These are phyloP conservation scores for Coprinopsis strossmayeri DNA, from an alignment of 768 basidiomycete genomes.

Conservation along the genomic window DNA sequence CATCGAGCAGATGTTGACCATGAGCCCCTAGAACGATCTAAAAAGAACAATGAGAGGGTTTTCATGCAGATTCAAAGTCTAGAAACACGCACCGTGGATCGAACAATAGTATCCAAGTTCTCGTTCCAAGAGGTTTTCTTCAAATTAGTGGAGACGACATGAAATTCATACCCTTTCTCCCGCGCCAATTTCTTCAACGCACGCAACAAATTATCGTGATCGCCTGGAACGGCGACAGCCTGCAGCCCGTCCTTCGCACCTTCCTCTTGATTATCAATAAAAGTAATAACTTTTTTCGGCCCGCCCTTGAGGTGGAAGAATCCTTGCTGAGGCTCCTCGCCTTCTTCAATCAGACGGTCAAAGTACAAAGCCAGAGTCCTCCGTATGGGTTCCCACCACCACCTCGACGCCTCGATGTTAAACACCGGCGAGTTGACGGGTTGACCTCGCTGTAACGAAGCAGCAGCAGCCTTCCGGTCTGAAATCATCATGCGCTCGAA, in stretches of 20 bases:
- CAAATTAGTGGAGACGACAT: constrained; percentile 45
- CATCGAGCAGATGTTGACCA: constrained; percentile 58
- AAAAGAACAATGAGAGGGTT: background rate
- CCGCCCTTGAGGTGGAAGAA: constrained; percentile 19
- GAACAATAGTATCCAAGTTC: constrained; percentile 56
- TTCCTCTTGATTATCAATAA: constrained; percentile 31
- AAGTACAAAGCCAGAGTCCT: constrained; percentile 38
- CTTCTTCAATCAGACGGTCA: constrained; percentile 7
- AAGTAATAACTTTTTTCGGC: constrained; percentile 34
- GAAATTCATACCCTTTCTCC: constrained; percentile 47
- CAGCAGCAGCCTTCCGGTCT: constrained; percentile 62
- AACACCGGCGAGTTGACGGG: constrained; percentile 40
- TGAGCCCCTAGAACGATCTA: constrained; percentile 59
- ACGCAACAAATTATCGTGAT: constrained; percentile 57
- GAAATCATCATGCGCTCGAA: constrained; percentile 73
- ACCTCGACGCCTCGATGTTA: constrained; percentile 35
- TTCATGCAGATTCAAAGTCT: background rate
- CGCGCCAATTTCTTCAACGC: constrained; percentile 47
- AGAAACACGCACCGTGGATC: constrained; percentile 52
- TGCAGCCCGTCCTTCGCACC: constrained; percentile 42
- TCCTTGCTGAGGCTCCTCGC: constrained; percentile 12
- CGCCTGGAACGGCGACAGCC: constrained; percentile 33
- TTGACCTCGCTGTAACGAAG: constrained; percentile 20
- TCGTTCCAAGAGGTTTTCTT: constrained; percentile 50
- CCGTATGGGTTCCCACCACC: constrained; percentile 69